Percentiles rank a stretch among this genome's conserved stretches.
phyloP scores from a whole-genome alignment of 805 yeast species.

The Teunomyces pallodes region DNA sequence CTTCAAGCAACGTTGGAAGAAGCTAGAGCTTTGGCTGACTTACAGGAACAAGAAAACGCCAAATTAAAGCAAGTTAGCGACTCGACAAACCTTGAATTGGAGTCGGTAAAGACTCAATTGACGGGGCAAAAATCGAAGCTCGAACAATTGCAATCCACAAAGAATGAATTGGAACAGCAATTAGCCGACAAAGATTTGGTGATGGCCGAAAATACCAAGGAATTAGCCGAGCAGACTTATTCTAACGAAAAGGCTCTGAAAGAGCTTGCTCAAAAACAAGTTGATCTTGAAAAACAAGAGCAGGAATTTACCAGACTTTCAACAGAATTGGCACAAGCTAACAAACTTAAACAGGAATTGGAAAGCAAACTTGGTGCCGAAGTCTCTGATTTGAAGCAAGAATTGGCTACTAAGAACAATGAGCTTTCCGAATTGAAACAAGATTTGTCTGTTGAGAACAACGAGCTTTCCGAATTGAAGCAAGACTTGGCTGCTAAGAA shows the following conservation, averaged over 20 bases:
- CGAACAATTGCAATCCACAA: slow-evolving; percentile 1
- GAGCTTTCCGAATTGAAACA: slow-evolving; percentile 1
- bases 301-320: background rate
- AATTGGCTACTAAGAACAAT: slow-evolving; percentile 4
- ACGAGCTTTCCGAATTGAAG: slow-evolving; percentile 3
- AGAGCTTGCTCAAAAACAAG: background rate
- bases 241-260: background rate
- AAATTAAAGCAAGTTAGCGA: slow-evolving; percentile 4
- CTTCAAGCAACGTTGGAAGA: slow-evolving; percentile 5
- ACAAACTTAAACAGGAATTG: background rate
- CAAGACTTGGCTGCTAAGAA: slow-evolving; percentile 6
- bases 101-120: slow-evolving; percentile 6
- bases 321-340: background rate
- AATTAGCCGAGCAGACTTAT: background rate
- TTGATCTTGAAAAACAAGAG: background rate
- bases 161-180: slow-evolving; percentile 4
- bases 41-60: slow-evolving; percentile 7
- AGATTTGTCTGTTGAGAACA: slow-evolving; percentile 4
- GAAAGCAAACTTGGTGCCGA: background rate
- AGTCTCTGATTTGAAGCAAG: slow-evolving; percentile 5
- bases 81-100: slow-evolving; percentile 7
- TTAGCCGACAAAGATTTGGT: slow-evolving; percentile 10
- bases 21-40: slow-evolving; percentile 1
- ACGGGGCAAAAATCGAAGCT: slow-evolving; percentile 7
- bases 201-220: slow-evolving; percentile 9